Base-by-base conservation (phyloP, 768 basidiomycete genomes). In the Agaricus sinodeliciosus region DNA sequence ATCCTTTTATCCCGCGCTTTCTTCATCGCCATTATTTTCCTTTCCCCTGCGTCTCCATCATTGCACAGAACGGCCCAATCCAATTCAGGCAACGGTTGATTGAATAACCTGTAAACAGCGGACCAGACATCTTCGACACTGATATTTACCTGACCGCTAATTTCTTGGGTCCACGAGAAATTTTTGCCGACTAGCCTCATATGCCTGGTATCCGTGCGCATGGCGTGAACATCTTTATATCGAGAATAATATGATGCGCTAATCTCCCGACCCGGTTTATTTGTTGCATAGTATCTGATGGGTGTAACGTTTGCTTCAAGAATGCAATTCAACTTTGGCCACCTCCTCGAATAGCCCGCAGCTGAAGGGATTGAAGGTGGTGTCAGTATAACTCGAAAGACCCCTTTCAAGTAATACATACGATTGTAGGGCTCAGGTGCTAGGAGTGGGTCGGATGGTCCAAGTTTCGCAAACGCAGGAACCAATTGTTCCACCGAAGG, bases 121-220 rank as follows among this genome's bases (percentile, higher is more conserved):
- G 79, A 75, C 71, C 84, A 84, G 4, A 87, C 66, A 16, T 71
- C 70, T 44, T 73, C 70, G 55, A 79, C 81, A 1, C 81, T 81
- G 19, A 78, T 63, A 41, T 68, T 67, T 11, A 53, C 58, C 8
- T 64, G 65, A 7, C 63, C 57, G 12, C 65, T 62, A 55, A 87
- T 76, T 16, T 84, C 78, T 58, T 85, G 74, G 4, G 73, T 60
- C 85, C 85, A 87, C 0, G 85, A 85, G 63, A 86, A 85, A 3
- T 73, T 64, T 49, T 77, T 79, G 13, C 76, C 84, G 55, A 85
- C 69, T 43, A 87, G 69, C 9, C 79, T 78, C 54, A 85, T 57
- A 25, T 74, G 67, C 37, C 63, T 65, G 8, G 72, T 67, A 4
- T 69, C 65, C 18, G 57, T 63, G 18, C 67, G 62, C 22, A 73